Percentiles rank a stretch among this genome's conserved stretches.
Conservation (phyloP, 2,329 filamentous ascomycete species). For the Grosmannia clavigera region DNA sequence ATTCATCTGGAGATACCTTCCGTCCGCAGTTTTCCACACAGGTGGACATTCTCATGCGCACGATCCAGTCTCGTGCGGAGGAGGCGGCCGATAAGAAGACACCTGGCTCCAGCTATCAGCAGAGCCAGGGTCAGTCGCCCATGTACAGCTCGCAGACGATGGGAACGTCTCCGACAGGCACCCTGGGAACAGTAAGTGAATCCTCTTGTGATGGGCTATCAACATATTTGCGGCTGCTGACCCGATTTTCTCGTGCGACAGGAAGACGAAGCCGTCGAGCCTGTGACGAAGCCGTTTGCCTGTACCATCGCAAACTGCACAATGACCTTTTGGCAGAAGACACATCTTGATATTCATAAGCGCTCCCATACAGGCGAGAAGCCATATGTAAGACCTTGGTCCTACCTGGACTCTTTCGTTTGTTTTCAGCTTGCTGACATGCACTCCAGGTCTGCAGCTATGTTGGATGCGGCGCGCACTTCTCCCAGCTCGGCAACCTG, state of each 20-base stretch:
- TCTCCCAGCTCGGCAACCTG: conserved; percentile 83
- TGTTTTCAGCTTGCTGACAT: background rate
- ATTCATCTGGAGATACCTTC: background rate
- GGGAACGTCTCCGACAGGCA: background rate
- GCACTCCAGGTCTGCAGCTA: background rate
- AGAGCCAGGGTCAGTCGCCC: background rate
- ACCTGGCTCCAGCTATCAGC: background rate
- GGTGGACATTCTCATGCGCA: conserved; percentile 79
- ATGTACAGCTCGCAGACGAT: background rate
- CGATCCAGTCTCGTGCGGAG: conserved; percentile 59
- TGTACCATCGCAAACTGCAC: conserved; percentile 64
- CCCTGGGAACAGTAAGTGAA: background rate
- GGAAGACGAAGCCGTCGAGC: conserved; percentile 4
- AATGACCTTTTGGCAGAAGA: conserved; percentile 83
- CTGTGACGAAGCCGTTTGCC: conserved; percentile 18
- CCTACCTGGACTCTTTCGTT: no score
- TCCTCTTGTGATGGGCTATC: no score
- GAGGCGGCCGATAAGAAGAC: conserved; percentile 29
- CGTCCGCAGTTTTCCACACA: conserved; percentile 57
- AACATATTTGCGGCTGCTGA: background rate
- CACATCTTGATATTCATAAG: conserved; percentile 81
- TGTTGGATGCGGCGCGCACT: conserved; percentile 54
- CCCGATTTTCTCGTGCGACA: background rate
- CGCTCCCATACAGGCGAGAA: conserved; percentile 82
- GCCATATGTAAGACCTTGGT: conserved; percentile 57